phyloP scores from a whole-genome alignment of 2,329 filamentous ascomycete genomes.

The Talaromyces verruculosus region DNA sequence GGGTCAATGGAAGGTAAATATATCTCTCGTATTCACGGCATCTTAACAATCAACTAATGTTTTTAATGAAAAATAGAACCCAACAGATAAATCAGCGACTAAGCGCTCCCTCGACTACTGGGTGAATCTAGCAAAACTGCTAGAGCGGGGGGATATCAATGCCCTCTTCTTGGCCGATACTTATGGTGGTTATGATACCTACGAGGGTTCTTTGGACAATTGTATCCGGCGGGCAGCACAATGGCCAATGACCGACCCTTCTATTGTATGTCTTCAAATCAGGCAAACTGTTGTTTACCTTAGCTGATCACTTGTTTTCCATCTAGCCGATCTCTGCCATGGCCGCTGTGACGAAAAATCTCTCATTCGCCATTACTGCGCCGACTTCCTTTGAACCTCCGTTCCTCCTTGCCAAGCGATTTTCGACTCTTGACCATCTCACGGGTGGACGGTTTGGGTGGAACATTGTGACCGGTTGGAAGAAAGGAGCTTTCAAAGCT shows the following conservation, averaged over 20 bases:
- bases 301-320: not conserved
- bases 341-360: constrained; percentile 65
- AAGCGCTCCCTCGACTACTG: constrained; percentile 63
- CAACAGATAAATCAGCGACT: constrained; percentile 59
- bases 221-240: constrained; percentile 63
- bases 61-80: constrained; percentile 47
- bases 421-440: constrained; percentile 63
- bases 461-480: constrained; percentile 67
- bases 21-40: constrained; percentile 4
- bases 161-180: constrained; percentile 67
- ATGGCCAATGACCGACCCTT: constrained; percentile 65
- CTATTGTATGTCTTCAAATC: constrained; percentile 51
- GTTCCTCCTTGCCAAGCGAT: constrained; percentile 61
- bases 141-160: constrained; percentile 64
- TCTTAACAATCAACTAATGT: no score
- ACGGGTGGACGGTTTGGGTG: constrained; percentile 62
- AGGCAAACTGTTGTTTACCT: not conserved
- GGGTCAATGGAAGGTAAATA: constrained; percentile 53
- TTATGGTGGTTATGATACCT: constrained; percentile 64
- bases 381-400: constrained; percentile 64
- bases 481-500: constrained; percentile 63
- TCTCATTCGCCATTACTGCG: constrained; percentile 63
- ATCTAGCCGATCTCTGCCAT: constrained; percentile 61
- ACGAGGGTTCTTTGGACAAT: constrained; percentile 59
- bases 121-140: constrained; percentile 62